Conservation (phyloP, 345 rosid genomes). For the Clausena lansium region DNA sequence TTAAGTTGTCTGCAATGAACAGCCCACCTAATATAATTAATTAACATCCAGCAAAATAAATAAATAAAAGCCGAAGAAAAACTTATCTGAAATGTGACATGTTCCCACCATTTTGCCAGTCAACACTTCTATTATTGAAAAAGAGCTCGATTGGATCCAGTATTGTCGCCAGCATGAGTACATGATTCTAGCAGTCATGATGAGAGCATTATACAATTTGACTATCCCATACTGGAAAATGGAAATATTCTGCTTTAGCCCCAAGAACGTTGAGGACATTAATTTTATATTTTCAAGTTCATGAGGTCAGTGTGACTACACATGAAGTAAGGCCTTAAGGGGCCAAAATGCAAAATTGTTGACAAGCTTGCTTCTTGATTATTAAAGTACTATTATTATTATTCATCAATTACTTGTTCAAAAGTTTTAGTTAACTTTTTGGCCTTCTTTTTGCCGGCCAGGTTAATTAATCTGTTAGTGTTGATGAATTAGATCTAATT, state of each 20-base stretch:
- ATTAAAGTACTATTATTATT: too few species aligned
- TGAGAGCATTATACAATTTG: slow-evolving; percentile 17
- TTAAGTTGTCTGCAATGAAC: too few species aligned
- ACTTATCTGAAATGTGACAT: neutral
- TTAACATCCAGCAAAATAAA: neutral
- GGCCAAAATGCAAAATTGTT: too few species aligned
- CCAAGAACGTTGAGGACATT: neutral
- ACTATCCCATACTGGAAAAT: neutral
- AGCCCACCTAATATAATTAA: too few species aligned
- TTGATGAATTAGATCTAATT: neutral
- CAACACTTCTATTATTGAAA: slow-evolving; percentile 12
- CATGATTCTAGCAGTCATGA: slow-evolving; percentile 8
- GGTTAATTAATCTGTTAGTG: neutral
- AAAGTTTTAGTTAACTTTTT: neutral
- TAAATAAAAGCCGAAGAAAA: neutral
- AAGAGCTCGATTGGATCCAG: neutral
- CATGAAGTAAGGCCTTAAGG: slow-evolving; percentile 23
- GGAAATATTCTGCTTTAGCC: too few species aligned
- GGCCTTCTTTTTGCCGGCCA: neutral
- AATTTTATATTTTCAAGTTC: neutral
- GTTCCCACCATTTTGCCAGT: neutral
- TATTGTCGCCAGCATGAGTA: neutral
- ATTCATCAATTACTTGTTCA: neutral
- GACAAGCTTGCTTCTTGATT: too few species aligned
- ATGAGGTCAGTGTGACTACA: slow-evolving; percentile 28